Base-by-base conservation (phyloP, 495 filamentous ascomycete genomes). In the Tuber magnatum region DNA sequence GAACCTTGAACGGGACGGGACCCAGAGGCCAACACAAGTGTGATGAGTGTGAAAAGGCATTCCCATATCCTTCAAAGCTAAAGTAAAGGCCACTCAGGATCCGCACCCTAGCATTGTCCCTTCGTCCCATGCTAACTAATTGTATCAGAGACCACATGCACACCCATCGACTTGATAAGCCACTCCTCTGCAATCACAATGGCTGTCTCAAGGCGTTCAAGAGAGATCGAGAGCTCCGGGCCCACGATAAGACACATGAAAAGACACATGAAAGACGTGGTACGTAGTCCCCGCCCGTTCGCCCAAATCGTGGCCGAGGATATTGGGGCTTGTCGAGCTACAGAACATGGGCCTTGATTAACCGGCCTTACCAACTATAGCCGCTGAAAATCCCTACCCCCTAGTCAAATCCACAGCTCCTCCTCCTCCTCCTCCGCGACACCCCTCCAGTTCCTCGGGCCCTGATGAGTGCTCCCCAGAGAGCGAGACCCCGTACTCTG, bases 61-160 rank as follows among this genome's bases (percentile, higher is more conserved):
- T 79, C 8, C 77, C 70, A 42, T 79, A 79, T 74, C 77, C 76
- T 18, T 79, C 77, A 18, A 79, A 79, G 43, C 10, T 79, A 61
- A 70, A 56, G 77, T 79, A 38, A 75, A 73, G 74, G 22, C 32
- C 65, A 65, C 16, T 38, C 56, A 65, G 7, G 56, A 20, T 35
- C 5, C 16, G 16, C 28, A 65, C 8, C 28, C 12, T 1, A 32
- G 56, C 12, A 35, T 35, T 65, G 14, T 35, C 56, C 16, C 32
- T 35, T 35, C 2, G 28, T 32, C 28, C 56, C 56, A 65, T 12
- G 56, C 56, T 65, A 18, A 65, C 56, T 28, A 35, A 18, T 65
- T 65, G 56, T 32, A 28, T 35, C 44, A 79, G 77, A 68, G 77
- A 79, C 40, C 77, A 79, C 51, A 74, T 65, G 70, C 76, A 79